Conservation (phyloP, 768 basidiomycete species). For the Hericium alpestre region DNA sequence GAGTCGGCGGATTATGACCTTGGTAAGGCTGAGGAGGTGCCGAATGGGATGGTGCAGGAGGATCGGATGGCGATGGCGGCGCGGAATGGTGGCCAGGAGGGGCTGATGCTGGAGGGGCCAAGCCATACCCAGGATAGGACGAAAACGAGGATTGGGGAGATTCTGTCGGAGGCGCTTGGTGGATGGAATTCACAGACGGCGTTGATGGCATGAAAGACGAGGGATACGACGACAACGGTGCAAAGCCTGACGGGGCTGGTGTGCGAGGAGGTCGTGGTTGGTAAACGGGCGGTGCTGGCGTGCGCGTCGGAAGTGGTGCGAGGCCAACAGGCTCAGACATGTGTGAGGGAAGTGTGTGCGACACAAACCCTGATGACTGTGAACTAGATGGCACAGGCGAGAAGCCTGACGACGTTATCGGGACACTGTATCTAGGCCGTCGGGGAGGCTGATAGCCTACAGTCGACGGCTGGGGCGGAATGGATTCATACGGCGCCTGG, state of each 20-base stretch:
- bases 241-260: constrained; percentile 16
- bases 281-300: background rate
- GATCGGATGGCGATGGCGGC: constrained; percentile 14
- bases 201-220: constrained; percentile 4
- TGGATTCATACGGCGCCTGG: constrained; percentile 36
- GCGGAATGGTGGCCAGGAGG: constrained; percentile 16
- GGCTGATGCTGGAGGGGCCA: constrained; percentile 9
- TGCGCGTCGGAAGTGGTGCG: background rate
- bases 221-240: constrained; percentile 3
- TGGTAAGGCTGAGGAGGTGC: constrained; percentile 8
- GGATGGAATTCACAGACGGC: background rate
- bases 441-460: constrained; percentile 26
- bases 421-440: constrained; percentile 56
- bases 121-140: constrained; percentile 6
- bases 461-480: constrained; percentile 21
- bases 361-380: constrained; percentile 11
- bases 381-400: constrained; percentile 35
- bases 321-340: background rate
- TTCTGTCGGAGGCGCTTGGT: background rate
- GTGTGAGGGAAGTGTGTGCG: constrained; percentile 1
- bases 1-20: background rate
- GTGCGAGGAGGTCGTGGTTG: constrained; percentile 15
- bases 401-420: constrained; percentile 60
- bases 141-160: background rate
- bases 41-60: constrained; percentile 30